Percentiles rank a stretch among this genome's conserved stretches.
Conservation (phyloP, 805 yeast genomes). For the Zygosaccharomyces kombuchaensis region DNA sequence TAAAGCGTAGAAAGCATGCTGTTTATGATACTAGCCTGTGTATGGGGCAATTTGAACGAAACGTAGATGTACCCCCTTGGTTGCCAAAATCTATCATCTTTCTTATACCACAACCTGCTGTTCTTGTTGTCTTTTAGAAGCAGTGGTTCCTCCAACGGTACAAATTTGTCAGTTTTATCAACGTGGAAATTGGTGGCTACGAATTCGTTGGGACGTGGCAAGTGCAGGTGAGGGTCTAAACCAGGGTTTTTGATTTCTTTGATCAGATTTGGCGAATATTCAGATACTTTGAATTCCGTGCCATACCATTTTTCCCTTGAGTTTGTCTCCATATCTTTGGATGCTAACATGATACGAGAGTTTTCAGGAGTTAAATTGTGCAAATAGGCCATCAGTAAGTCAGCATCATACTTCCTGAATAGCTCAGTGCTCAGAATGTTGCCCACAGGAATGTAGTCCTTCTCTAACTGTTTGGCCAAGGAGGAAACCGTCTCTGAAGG, state of each 20-base stretch:
- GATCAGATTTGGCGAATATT: constrained; percentile 41
- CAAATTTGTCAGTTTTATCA: constrained; percentile 36
- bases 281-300: constrained; percentile 59
- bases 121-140: constrained; percentile 47
- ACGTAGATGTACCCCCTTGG: constrained; percentile 77
- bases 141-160: constrained; percentile 53
- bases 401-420: constrained; percentile 55
- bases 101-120: constrained; percentile 75
- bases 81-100: constrained; percentile 81
- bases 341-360: constrained; percentile 52
- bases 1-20: constrained; percentile 57
- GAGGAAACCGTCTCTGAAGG: constrained; percentile 71
- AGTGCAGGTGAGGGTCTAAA: constrained; percentile 39
- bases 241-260: constrained; percentile 33
- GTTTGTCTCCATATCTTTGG: constrained; percentile 49
- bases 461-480: constrained; percentile 58
- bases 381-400: constrained; percentile 47
- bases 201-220: constrained; percentile 75
- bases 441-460: constrained; percentile 57
- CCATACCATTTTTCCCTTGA: constrained; percentile 83
- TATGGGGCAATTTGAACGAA: constrained; percentile 59
- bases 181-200: constrained; percentile 77
- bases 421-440: constrained; percentile 55
- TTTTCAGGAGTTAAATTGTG: constrained; percentile 52
- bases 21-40: constrained; percentile 54